Base-by-base conservation (phyloP, 768 basidiomycete species). In the Sarcodon aspratus region DNA sequence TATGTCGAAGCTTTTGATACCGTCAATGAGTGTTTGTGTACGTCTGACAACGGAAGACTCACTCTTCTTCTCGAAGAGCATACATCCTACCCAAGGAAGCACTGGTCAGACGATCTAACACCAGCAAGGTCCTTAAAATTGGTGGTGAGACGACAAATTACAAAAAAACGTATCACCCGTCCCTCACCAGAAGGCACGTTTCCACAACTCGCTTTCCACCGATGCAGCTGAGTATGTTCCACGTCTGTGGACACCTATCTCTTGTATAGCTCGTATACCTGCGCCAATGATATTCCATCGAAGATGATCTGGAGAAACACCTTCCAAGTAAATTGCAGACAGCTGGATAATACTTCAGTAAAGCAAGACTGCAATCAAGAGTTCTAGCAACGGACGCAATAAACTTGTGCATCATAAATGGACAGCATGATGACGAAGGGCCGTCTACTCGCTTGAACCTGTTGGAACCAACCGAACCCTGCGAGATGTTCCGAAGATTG, bases 201-300 rank as follows among this genome's bases (percentile, higher is more conserved):
- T 88, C 77, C 82, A 87, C 12, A 85, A 67, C 54, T 90, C 85
- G 36, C 78, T 74, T 38, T 85, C 79, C 47, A 73, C 53, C 56
- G 66, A 71, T 52, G 59, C 63, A 6, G 59, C 56, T 3, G 66
- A 65, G 49, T 85, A 84, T 1, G 74, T 69, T 54, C 71, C 58
- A 69, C 79, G 44, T 80, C 45, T 72, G 57, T 92, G 89, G 6
- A 80, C 81, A 27, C 89, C 89, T 3, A 86, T 71, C 54, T 92
- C 88, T 61, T 84, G 51, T 13, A 59, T 47, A 52, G 61, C 27
- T 43, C 71, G 78, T 43, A 73, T 64, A 18, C 68, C 88, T 48
- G 69, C 68, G 51, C 69, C 78, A 50, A 71, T 36, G 2, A 57
- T 17, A 3, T 44, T 47, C 57, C 55, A 58, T 13, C 46, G 33